Evolutionary conservation across 129 eudicot species (phyloP), one percentile per base, ranked within the genome.

Genomic region (Helichrysum umbraculigerum): DNA sequence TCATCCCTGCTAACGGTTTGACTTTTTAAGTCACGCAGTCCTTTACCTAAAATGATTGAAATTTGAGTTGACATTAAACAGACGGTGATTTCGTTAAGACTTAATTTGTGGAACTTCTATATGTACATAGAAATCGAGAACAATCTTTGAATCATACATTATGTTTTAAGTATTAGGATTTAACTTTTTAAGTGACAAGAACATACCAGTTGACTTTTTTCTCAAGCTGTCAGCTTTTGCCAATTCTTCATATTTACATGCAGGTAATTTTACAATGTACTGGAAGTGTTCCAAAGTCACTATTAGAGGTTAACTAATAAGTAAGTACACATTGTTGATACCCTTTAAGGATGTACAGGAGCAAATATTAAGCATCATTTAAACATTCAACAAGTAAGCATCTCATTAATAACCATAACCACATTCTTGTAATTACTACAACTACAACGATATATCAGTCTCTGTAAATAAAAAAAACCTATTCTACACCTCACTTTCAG

Each of bases 401-500:
- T 60, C 16, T 25, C 17, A 73, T 37, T 7, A 6, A n/a, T 59
- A 22, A 73, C 15, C 42, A 54, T 17, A 56, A 77, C 59, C 72
- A 34, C 7, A 5, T 34, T 7, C n/a, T 37, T 32, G 39, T 4
- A 37, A 30, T 74, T 51, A n/a, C 41, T 75, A 47, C 64, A 75
- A 32, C 20, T n/a, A n/a, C n/a, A n/a, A n/a, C n/a, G 28, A 30
- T 60, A 37, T 64, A 15, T 62, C 68, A 14, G 30, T 8, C 7
- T 64, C n/a, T 30, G 34, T 64, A 47, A 47, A 75, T 2, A 28
- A 4, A 77, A 68, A 11, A 2, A n/a, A n/a, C 21, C 17, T 61
- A 66, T 71, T 25, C 67, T 71, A 34, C 17, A 79, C 50, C n/a
- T 72, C 51, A 72, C 50, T 63, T 19, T 35, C 6, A 34, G 77